These are phyloP conservation scores for Pseudozyma sp. DNA, from an alignment of 1,284 basidiomycete genomes.

Conservation along the genomic window DNA sequence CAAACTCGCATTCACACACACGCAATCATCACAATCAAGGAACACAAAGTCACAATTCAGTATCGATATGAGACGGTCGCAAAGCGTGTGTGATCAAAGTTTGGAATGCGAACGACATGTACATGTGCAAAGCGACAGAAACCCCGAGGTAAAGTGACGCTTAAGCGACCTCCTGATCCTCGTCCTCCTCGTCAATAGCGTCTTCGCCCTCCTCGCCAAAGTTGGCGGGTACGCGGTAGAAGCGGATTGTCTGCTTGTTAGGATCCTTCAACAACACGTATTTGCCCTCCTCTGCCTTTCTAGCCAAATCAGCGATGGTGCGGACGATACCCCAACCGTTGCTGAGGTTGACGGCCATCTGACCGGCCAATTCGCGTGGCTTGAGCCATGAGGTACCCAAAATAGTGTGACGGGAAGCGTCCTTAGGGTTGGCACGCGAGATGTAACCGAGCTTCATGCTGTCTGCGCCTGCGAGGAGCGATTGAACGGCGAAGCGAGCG, in stretches of 20 bases:
- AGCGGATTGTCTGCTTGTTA: conserved; percentile 80
- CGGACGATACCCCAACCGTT: conserved; percentile 98
- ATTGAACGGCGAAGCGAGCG: conserved; percentile 96
- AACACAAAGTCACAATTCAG: neutral
- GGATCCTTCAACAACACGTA: conserved; percentile 68
- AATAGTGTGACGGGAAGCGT: conserved; percentile 94
- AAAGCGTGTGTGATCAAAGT: conserved; percentile 12
- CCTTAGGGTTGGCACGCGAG: conserved; percentile 90
- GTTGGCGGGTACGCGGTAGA: conserved; percentile 89
- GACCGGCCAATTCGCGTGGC: conserved; percentile 90
- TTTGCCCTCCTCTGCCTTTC: conserved; percentile 60
- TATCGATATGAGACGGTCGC: neutral
- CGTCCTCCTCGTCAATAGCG: conserved; percentile 73
- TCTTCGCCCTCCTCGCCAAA: conserved; percentile 76
- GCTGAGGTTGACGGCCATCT: conserved; percentile 92
- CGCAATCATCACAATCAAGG: neutral
- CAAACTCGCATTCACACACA: neutral
- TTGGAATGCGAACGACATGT: conserved; percentile 1
- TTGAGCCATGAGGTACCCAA: conserved; percentile 94
- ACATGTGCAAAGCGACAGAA: neutral
- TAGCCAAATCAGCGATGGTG: conserved; percentile 64
- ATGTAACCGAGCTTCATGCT: conserved; percentile 97
- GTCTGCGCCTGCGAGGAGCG: conserved; percentile 93
- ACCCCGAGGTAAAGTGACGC: neutral
- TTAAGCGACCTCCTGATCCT: conserved; percentile 31